phyloP scores from a whole-genome alignment of 176 grass and related monocot genomes.

The Tuctoria greenei region DNA sequence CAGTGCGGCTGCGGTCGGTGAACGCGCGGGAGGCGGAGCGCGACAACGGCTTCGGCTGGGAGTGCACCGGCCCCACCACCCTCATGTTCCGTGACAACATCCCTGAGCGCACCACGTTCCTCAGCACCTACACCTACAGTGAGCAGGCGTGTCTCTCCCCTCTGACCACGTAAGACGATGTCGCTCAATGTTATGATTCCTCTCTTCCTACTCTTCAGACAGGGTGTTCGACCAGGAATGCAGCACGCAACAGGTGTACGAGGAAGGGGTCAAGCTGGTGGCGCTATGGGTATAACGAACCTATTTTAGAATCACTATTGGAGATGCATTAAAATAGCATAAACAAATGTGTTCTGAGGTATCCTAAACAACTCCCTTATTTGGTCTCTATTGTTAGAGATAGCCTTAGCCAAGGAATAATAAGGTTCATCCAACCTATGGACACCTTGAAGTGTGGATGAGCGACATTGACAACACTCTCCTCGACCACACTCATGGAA shows the following conservation, averaged over 20 bases:
- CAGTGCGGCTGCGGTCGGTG: conserved; percentile 75
- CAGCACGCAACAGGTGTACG: conserved; percentile 75
- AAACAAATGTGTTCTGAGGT: no score
- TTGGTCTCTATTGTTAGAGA: no score
- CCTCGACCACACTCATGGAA: no score
- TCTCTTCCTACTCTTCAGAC: conserved; percentile 35
- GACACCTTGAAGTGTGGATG: no score
- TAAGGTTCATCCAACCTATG: no score
- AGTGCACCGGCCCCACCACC: conserved; percentile 62
- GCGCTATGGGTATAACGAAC: no score
- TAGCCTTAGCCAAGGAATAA: no score
- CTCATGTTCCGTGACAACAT: conserved; percentile 63
- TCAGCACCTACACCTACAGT: conserved; percentile 66
- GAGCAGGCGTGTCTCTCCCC: background rate
- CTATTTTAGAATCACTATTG: no score
- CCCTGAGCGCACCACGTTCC: conserved; percentile 71
- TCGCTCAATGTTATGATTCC: background rate
- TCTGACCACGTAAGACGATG: background rate
- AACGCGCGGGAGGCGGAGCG: conserved; percentile 68
- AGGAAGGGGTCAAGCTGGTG: conserved; percentile 77
- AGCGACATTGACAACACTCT: no score
- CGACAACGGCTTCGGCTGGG: conserved; percentile 63
- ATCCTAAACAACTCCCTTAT: no score
- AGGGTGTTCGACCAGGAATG: conserved; percentile 70
- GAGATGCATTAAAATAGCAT: no score